A percentile compares a stretch with the other conserved stretches of the same genome.
phyloP scores from a whole-genome alignment of 1,284 basidiomycete genomes.

The Austroboletus niveus region DNA sequence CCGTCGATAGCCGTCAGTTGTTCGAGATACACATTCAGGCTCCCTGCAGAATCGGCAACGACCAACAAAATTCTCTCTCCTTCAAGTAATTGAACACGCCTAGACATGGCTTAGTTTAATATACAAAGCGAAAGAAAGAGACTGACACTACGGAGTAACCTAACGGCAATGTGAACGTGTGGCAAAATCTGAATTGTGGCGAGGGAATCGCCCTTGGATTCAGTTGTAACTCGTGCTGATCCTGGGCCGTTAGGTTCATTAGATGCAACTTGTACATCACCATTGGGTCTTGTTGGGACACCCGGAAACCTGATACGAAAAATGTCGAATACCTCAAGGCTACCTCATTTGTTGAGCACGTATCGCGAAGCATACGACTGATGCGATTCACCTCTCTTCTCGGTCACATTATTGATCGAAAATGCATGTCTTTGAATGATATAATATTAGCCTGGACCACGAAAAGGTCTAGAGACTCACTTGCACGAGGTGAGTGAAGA shows the following conservation, averaged over 20 bases:
- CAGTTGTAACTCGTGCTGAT: constrained; percentile 42
- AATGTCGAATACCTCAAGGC: constrained; percentile 11
- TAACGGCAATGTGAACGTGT: constrained; percentile 37
- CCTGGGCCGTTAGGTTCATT: constrained; percentile 40
- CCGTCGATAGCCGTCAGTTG: constrained; percentile 28
- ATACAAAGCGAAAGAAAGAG: neutral
- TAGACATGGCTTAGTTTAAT: constrained; percentile 14
- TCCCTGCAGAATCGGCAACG: constrained; percentile 33
- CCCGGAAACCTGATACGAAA: constrained; percentile 11
- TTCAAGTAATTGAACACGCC: constrained; percentile 38
- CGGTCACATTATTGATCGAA: constrained; percentile 1
- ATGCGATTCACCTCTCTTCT: neutral
- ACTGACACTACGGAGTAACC: constrained; percentile 38
- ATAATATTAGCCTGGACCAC: neutral
- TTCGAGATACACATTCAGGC: constrained; percentile 42
- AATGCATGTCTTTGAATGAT: constrained; percentile 16
- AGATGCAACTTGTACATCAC: constrained; percentile 36
- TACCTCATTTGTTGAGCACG: neutral
- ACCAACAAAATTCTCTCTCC: constrained; percentile 43
- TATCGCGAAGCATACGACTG: neutral
- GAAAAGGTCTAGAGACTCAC: constrained; percentile 3
- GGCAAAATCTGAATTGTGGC: constrained; percentile 29
- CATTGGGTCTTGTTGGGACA: constrained; percentile 22
- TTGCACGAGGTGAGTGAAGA: constrained; percentile 2
- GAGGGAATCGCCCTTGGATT: constrained; percentile 37